Conservation (phyloP, 257 asterid genomes). For the Solanum tacnaense region DNA sequence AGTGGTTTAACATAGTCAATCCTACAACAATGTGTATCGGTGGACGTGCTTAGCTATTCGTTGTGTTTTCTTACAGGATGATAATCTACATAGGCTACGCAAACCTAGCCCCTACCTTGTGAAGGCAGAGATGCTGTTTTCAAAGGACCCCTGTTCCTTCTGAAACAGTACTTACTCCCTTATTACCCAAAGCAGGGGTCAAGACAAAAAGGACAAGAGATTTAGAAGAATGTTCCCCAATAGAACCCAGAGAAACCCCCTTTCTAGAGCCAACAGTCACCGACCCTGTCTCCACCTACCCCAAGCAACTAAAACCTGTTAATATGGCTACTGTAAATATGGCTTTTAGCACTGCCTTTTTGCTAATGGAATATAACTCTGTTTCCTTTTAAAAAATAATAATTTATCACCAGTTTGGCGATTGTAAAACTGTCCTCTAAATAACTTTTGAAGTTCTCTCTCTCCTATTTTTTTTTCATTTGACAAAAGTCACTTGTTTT, state of each 20-base stretch:
- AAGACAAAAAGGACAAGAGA: neutral
- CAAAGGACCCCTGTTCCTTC: neutral
- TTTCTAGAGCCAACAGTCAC: neutral
- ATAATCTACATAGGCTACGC: slow-evolving; percentile 33
- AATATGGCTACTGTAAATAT: neutral
- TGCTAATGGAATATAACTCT: neutral
- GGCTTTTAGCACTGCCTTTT: neutral
- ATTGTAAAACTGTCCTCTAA: neutral
- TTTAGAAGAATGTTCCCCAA: neutral
- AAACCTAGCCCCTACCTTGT: neutral
- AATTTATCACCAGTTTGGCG: neutral
- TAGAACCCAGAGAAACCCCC: neutral
- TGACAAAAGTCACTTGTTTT: neutral
- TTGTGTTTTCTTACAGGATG: slow-evolving; percentile 43
- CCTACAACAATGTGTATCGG: neutral
- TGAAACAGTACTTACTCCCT: neutral
- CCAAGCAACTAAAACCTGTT: neutral
- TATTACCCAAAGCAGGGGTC: neutral
- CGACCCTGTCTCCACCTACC: neutral
- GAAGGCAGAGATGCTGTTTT: neutral
- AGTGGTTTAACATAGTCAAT: neutral
- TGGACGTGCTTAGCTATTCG: neutral
- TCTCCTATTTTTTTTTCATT: neutral
- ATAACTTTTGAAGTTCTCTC: neutral
- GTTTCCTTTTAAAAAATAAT: neutral